Percentiles rank a stretch among this genome's conserved stretches.
These are phyloP conservation scores for Apiotrichum domesticum DNA, from an alignment of 1,284 basidiomycete genomes.

Conservation along the genomic window DNA sequence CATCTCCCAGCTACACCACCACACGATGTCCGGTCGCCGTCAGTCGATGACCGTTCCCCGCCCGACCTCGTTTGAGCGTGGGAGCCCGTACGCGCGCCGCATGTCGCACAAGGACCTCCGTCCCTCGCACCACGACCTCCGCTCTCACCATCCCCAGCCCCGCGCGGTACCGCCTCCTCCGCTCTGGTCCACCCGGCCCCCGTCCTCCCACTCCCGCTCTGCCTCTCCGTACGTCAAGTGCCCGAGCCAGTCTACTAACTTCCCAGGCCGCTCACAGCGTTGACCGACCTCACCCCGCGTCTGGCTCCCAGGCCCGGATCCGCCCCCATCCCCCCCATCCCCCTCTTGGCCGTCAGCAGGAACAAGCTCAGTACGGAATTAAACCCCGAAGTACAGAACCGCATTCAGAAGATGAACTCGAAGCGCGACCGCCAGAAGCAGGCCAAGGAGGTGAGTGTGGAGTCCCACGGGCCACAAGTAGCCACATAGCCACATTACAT, in stretches of 20 bases:
- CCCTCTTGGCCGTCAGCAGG: too few species aligned
- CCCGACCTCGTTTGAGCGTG: background rate
- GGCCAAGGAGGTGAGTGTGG: conserved; percentile 11
- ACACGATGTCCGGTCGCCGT: background rate
- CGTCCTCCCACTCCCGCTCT: background rate
- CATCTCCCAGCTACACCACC: too few species aligned
- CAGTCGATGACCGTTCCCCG: background rate
- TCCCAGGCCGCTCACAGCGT: background rate
- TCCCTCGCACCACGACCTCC: too few species aligned
- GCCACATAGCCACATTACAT: too few species aligned
- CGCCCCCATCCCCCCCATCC: too few species aligned
- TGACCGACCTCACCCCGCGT: background rate
- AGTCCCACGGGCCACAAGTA: too few species aligned
- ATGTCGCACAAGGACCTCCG: background rate
- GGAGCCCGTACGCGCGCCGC: background rate
- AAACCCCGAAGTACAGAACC: conserved; percentile 1
- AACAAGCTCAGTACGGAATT: background rate
- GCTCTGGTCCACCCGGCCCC: too few species aligned
- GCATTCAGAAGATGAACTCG: conserved; percentile 6
- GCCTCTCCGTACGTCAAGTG: background rate
- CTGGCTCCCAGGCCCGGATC: background rate
- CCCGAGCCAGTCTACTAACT: background rate
- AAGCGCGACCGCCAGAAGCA: conserved; percentile 17
- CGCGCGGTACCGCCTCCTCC: too few species aligned
- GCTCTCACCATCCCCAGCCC: background rate